phyloP scores from a whole-genome alignment of 805 yeast genomes.

The Kodamaea fukazawae region DNA sequence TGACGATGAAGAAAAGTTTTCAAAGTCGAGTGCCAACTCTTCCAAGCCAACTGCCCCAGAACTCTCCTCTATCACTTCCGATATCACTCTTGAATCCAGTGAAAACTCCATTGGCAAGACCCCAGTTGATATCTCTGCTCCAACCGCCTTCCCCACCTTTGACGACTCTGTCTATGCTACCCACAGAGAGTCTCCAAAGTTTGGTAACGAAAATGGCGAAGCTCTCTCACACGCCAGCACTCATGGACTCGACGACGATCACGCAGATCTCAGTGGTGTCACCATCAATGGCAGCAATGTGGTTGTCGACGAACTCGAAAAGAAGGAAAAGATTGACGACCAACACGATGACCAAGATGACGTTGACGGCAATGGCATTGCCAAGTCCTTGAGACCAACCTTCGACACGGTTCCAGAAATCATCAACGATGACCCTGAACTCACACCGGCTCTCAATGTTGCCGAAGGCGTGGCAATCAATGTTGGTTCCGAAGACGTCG shows the following conservation, averaged over 20 bases:
- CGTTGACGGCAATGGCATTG: conserved; percentile 20
- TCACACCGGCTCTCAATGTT: no score
- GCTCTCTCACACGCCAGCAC: neutral
- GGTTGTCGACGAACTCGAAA: conserved; percentile 26
- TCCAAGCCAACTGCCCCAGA: neutral
- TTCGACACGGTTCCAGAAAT: conserved; percentile 31
- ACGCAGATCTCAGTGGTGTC: conserved; percentile 7
- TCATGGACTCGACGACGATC: neutral
- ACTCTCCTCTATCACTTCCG: no score
- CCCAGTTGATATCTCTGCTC: no score
- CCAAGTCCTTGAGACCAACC: conserved; percentile 27
- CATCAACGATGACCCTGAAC: conserved; percentile 18
- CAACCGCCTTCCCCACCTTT: no score
- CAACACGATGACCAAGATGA: neutral
- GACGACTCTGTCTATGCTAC: no score
- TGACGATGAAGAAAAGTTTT: conserved; percentile 21
- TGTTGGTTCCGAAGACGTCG: neutral
- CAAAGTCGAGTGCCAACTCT: neutral
- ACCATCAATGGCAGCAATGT: conserved; percentile 23
- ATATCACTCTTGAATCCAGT: no score
- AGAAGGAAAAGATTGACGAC: conserved; percentile 18
- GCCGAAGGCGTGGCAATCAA: neutral
- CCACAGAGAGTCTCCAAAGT: no score
- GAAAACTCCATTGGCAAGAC: no score
- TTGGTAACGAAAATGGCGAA: no score